Conservation (phyloP, 192 early-diverging fungal genomes). For the Entomortierella chlamydospora region DNA sequence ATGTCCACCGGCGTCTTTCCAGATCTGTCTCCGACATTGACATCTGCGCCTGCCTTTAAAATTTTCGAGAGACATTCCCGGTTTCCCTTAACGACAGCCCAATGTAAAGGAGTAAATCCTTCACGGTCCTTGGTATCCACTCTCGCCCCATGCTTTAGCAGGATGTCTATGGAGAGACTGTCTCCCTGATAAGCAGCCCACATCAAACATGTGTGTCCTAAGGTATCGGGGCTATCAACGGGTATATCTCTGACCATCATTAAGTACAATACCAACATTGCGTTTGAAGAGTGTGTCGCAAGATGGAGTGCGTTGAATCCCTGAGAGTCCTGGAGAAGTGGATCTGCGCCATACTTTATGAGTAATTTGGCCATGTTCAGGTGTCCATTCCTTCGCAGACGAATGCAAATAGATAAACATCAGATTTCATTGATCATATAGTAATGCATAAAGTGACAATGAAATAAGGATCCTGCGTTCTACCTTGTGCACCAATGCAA, state of each 20-base stretch:
- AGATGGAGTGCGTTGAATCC: conserved; percentile 94
- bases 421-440: neutral
- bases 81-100: conserved; percentile 80
- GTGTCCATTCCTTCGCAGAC: conserved; percentile 72
- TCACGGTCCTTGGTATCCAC: conserved; percentile 76
- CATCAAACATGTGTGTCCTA: conserved; percentile 91
- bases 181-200: conserved; percentile 95
- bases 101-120: conserved; percentile 90
- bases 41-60: conserved; percentile 79
- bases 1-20: conserved; percentile 89
- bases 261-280: conserved; percentile 81
- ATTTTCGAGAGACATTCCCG: conserved; percentile 69
- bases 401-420: conserved; percentile 2
- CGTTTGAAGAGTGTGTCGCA: conserved; percentile 85
- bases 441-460: neutral
- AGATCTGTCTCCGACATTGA: conserved; percentile 71
- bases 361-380: conserved; percentile 80
- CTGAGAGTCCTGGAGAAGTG: conserved; percentile 77
- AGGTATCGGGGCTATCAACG: conserved; percentile 77
- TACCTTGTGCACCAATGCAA: conserved; percentile 93
- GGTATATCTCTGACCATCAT: conserved; percentile 75
- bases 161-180: conserved; percentile 72
- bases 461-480: neutral
- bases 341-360: conserved; percentile 82
- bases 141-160: conserved; percentile 77